Percentiles rank a stretch among this genome's conserved stretches.
These are phyloP conservation scores for Hyaloscypha hepaticicola DNA, from an alignment of 495 filamentous ascomycete genomes.

Conservation along the genomic window DNA sequence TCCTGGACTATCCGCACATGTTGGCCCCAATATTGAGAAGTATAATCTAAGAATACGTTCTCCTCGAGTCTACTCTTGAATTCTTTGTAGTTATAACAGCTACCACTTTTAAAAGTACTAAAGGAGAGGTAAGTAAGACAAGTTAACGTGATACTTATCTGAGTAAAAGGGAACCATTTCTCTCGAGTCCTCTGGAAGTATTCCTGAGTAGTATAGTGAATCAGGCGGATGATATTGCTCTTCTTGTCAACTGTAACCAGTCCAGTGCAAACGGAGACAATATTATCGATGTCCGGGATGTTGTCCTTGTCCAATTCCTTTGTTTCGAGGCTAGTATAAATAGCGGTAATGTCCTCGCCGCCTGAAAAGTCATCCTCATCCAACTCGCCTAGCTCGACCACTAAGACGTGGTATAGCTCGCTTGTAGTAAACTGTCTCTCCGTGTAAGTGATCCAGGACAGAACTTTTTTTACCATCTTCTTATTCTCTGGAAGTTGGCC, in stretches of 20 bases:
- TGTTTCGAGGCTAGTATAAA: too few relatives aligned
- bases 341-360: too few relatives aligned
- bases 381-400: slow-evolving; percentile 26
- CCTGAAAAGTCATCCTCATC: background rate
- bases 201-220: slow-evolving; percentile 55
- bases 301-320: slow-evolving; percentile 33
- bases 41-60: slow-evolving; percentile 44
- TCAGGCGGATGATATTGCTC: slow-evolving; percentile 48
- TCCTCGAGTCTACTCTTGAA: slow-evolving; percentile 31
- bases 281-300: slow-evolving; percentile 29
- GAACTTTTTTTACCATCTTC: slow-evolving; percentile 32
- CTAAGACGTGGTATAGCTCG: slow-evolving; percentile 40
- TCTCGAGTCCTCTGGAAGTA: slow-evolving; percentile 44
- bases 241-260: slow-evolving; percentile 50
- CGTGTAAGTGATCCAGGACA: slow-evolving; percentile 34
- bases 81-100: slow-evolving; percentile 32
- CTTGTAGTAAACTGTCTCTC: slow-evolving; percentile 27
- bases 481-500: slow-evolving; percentile 30
- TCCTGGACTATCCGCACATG: slow-evolving; percentile 32
- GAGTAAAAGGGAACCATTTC: slow-evolving; percentile 37
- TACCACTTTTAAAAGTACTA: slow-evolving; percentile 34
- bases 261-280: slow-evolving; percentile 47
- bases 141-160: slow-evolving; percentile 33
- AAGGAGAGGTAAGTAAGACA: slow-evolving; percentile 49
- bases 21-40: slow-evolving; percentile 43